phyloP scores from a whole-genome alignment of 176 grass and related monocot species.

The Echinochloa phyllopogon region DNA sequence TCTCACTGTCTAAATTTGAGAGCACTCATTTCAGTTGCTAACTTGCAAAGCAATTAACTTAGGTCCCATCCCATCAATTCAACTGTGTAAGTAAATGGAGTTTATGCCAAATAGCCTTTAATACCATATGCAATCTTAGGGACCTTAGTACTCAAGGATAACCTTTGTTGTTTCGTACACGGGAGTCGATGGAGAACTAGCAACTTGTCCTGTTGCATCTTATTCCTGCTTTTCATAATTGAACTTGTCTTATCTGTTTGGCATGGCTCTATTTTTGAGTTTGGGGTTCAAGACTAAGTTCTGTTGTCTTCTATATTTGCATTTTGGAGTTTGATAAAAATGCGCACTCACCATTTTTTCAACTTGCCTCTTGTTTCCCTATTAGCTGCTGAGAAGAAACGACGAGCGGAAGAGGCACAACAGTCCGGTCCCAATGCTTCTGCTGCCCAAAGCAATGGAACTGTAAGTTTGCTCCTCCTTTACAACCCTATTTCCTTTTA shows the following conservation, averaged over 20 bases:
- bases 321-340: neutral
- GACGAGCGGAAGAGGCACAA: conserved; percentile 71
- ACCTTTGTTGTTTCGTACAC: neutral
- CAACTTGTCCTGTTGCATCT: neutral
- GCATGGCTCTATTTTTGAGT: neutral
- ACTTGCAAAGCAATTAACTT: neutral
- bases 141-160: neutral
- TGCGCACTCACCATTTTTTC: conserved; percentile 29
- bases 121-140: neutral
- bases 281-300: neutral
- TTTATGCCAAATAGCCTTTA: neutral
- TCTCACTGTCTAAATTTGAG: conserved; percentile 3
- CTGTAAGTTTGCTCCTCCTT: conserved; percentile 68
- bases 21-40: neutral
- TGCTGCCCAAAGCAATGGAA: conserved; percentile 69
- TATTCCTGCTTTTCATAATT: neutral
- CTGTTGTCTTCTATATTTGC: conserved; percentile 22
- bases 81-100: neutral
- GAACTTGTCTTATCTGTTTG: neutral
- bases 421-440: conserved; percentile 56
- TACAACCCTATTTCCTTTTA: conserved; percentile 22
- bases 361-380: conserved; percentile 20
- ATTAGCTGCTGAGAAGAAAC: conserved; percentile 80
- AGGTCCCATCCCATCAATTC: neutral
- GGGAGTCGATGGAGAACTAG: neutral